A percentile compares a stretch with the other conserved stretches of the same genome.
Evolutionary conservation across 768 basidiomycete species (phyloP).

Genomic region (Mycena leptocephala): DNA sequence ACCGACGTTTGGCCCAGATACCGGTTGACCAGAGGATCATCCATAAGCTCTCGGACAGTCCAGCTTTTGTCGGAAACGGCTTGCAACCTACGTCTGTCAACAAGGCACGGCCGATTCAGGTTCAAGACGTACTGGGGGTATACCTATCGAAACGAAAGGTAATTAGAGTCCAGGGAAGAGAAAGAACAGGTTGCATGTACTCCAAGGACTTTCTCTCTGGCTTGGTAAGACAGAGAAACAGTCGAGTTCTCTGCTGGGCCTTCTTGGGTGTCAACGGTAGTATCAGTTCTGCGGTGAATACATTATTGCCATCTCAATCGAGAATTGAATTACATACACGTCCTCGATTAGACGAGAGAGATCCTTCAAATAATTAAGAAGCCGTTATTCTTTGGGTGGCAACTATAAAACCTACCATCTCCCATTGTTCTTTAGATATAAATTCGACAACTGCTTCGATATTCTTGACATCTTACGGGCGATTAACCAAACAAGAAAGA

Average conservation of each 20-base stretch:
- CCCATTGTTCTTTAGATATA: slow-evolving; percentile 24
- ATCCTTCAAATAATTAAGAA: background rate
- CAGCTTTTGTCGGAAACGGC: background rate
- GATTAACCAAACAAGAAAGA: too few relatives aligned
- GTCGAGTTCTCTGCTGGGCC: background rate
- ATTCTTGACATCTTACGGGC: background rate
- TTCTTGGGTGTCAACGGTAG: slow-evolving; percentile 24
- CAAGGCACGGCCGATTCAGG: background rate
- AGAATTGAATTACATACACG: background rate
- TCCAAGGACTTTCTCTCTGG: slow-evolving; percentile 20
- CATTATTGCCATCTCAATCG: background rate
- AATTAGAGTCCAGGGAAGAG: background rate
- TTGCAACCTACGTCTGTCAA: slow-evolving; percentile 6
- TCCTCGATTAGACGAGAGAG: slow-evolving; percentile 24
- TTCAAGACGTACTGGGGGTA: slow-evolving; percentile 28
- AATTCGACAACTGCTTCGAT: slow-evolving; percentile 32
- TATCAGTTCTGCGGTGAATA: slow-evolving; percentile 13
- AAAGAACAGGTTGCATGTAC: background rate
- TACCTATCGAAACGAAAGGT: background rate
- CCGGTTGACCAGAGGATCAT: background rate
- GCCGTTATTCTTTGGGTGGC: background rate
- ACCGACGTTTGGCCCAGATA: background rate
- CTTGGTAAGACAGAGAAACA: slow-evolving; percentile 21
- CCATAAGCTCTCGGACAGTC: slow-evolving; percentile 17
- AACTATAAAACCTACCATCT: slow-evolving; percentile 8